These are phyloP conservation scores for Protomyces arabidopsidicola DNA, from an alignment of 1,139 yeast genomes.

Conservation along the genomic window DNA sequence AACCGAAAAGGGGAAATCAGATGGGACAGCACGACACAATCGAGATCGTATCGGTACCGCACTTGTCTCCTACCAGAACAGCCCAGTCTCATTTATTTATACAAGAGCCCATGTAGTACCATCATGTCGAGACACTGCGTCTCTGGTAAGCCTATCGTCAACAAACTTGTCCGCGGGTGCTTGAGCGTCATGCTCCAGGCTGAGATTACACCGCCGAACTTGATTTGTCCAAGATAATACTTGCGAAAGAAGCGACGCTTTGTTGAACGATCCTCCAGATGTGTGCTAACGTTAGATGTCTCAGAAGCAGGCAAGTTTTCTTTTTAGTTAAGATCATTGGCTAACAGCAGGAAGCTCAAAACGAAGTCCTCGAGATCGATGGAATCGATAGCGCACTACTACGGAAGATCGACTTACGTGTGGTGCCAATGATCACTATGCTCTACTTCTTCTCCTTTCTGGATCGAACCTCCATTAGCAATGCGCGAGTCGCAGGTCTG, in stretches of 20 bases:
- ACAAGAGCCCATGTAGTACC: not conserved
- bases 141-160: not conserved
- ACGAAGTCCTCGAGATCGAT: not conserved
- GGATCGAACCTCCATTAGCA: conserved; percentile 59
- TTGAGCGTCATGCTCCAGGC: not conserved
- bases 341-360: not conserved
- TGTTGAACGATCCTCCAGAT: not conserved
- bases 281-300: not conserved
- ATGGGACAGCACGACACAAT: not conserved
- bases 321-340: not conserved
- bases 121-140: not conserved
- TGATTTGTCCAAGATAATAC: not conserved
- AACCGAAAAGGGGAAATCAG: not conserved
- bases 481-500: conserved; percentile 57
- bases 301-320: not conserved
- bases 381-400: conserved; percentile 38
- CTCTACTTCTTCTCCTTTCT: conserved; percentile 53
- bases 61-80: too few relatives aligned
- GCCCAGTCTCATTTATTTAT: too few relatives aligned
- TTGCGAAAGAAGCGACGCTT: conserved; percentile 1
- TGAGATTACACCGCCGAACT: conserved; percentile 1
- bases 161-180: conserved; percentile 1
- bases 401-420: conserved; percentile 50
- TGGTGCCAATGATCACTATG: conserved; percentile 54
- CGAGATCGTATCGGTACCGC: too few relatives aligned